Base-by-base conservation (phyloP, 352 stramenopile species). In the Blastocystis sp. region DNA sequence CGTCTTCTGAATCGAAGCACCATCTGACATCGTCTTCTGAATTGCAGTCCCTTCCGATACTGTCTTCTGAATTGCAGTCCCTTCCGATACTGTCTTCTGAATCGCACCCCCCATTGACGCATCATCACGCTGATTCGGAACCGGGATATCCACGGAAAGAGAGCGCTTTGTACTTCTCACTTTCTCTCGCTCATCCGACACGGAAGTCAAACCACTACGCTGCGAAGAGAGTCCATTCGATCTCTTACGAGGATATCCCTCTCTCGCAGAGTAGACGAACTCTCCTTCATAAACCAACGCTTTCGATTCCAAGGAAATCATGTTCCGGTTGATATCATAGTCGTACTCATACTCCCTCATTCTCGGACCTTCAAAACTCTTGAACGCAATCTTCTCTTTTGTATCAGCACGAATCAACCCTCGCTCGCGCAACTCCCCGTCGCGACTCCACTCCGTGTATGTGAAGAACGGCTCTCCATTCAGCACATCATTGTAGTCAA, bases 341-440 rank as follows among this genome's bases (percentile, higher is more conserved):
- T 74, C 37, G 29, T 74, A 74, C 45, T 41, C 37, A 41, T 74
- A 74, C 10, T 74, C 63, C 37, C 0, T 74, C 63, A 74, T 74
- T 41, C 3, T 3, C 12, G 9, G 26, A 51, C 10, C 29, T 0
- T 74, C 29, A 24, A 74, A 74, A n/a, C 45, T 0, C 13, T 74
- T 74, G 63, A 74, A 74, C 12, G 29, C 9, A 50, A 19, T 19
- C 45, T 19, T 16, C 45, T 55, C 45, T 16, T 16, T 0, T 0
- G 16, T 19, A 24, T 50, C 63, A 13, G 1, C 63, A 50, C 13
- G n/a, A 2, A 74, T 31, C 19, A 74, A 37, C 10, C 63, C 63
- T 13, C 12, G 37, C 45, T 35, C 21, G 9, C 16, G 9, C 45
- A 55, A 16, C 45, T 55, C 16, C 16, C 45, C 45, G 9, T 55